phyloP scores from a whole-genome alignment of 2,329 filamentous ascomycete species.

The Macrophomina pseudophaseolina region DNA sequence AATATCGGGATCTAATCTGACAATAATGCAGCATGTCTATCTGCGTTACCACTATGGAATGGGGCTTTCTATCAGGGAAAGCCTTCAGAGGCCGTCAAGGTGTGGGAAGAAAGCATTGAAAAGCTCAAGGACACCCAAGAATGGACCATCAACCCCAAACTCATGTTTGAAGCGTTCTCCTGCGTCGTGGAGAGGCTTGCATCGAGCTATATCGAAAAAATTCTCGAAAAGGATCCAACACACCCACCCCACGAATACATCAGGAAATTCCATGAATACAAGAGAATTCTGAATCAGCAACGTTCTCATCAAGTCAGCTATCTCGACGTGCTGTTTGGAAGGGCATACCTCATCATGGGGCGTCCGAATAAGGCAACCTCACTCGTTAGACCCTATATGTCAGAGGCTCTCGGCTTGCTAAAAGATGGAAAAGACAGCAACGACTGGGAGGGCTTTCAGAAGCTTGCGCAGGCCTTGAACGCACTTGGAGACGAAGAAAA shows the following conservation, averaged over 20 bases:
- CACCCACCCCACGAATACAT: no score
- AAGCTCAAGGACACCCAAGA: no score
- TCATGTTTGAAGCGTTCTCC: background rate
- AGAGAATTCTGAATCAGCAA: no score
- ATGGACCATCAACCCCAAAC: no score
- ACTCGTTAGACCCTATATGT: background rate
- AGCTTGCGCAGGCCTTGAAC: background rate
- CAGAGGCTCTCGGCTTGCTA: background rate
- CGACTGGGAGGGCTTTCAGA: background rate
- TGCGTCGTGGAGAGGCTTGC: background rate
- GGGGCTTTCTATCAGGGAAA: background rate
- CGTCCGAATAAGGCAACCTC: background rate
- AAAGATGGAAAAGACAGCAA: background rate
- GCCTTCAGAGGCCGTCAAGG: background rate
- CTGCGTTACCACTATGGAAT: background rate
- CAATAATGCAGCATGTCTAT: background rate
- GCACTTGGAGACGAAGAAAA: background rate
- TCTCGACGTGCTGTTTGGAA: background rate
- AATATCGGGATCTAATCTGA: background rate
- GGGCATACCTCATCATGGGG: background rate
- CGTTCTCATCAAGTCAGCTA: background rate
- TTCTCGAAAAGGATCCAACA: no score
- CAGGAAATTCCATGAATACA: no score
- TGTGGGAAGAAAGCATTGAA: background rate
- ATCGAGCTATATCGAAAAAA: no score